Conservation (phyloP, 345 rosid genomes). For the Syzygium oleosum region DNA sequence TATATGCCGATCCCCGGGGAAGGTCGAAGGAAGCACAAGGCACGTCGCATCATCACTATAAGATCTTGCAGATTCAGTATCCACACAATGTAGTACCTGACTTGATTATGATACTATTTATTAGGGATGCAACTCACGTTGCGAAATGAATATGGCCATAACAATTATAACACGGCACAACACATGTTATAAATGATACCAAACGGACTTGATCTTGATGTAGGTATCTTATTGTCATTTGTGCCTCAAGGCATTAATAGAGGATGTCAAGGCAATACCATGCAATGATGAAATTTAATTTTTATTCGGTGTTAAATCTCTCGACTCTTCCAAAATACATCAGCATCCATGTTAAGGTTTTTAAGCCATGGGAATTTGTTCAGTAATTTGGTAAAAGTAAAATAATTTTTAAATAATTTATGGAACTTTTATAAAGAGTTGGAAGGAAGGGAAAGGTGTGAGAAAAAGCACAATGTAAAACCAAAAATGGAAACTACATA, state of each 20-base stretch:
- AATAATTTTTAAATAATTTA: not conserved
- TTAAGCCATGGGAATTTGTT: not conserved
- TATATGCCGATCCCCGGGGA: not conserved
- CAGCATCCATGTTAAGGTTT: not conserved
- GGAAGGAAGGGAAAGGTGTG: not conserved
- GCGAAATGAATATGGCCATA: not conserved
- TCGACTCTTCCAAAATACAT: not conserved
- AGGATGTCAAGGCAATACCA: not conserved
- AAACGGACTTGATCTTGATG: fast-evolving
- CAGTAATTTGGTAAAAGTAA: not conserved
- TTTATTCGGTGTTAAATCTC: fast-evolving
- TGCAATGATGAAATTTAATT: not conserved
- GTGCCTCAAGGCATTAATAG: not conserved
- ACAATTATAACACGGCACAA: fast-evolving
- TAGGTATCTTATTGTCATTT: fast-evolving
- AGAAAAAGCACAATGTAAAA: not conserved
- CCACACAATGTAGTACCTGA: not conserved
- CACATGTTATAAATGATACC: not conserved
- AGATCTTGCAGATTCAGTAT: not conserved
- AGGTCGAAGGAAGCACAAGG: not conserved
- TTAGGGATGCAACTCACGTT: not conserved
- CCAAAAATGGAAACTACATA: not conserved
- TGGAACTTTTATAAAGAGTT: not conserved
- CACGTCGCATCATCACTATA: fast-evolving
- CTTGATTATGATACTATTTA: not conserved